A percentile compares a stretch with the other conserved stretches of the same genome.
Conservation (phyloP, 805 yeast species). For the Starmerella apis region DNA sequence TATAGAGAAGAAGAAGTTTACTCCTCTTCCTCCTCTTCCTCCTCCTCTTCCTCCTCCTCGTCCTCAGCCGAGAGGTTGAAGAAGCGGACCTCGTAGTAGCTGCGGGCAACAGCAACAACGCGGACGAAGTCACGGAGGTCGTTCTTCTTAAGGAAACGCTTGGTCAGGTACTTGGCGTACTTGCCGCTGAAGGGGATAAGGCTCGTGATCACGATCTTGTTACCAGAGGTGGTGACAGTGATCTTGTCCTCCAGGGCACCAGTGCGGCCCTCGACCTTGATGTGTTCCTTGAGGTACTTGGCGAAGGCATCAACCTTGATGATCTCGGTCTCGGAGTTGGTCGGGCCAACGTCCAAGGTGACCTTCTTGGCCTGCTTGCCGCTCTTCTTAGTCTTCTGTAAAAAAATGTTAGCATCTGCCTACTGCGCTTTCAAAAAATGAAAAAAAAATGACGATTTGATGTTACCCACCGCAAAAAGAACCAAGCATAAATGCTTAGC, state of each 20-base stretch:
- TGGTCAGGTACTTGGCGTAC: constrained; percentile 98
- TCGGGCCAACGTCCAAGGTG: constrained; percentile 91
- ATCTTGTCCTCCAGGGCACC: constrained; percentile 96
- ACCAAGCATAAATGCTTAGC: neutral
- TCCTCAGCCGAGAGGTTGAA: constrained; percentile 97
- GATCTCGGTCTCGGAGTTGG: constrained; percentile 95
- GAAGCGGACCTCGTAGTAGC: constrained; percentile 96
- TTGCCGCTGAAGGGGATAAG: constrained; percentile 97
- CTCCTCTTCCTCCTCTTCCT: constrained; percentile 29
- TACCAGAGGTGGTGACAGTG: constrained; percentile 68
- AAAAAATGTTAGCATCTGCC: constrained; percentile 46
- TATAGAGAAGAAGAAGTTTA: constrained; percentile 9
- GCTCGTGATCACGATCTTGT: constrained; percentile 81
- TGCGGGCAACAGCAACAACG: constrained; percentile 90
- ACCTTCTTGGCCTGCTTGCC: constrained; percentile 68
- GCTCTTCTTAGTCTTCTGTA: constrained; percentile 45
- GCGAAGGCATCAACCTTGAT: constrained; percentile 97
- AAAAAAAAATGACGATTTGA: constrained; percentile 19
- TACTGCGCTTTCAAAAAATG: constrained; percentile 45
- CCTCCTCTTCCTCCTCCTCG: constrained; percentile 77
- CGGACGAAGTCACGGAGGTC: constrained; percentile 99
- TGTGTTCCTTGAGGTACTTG: constrained; percentile 97
- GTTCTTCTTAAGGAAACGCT: constrained; percentile 99
- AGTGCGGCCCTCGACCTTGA: constrained; percentile 93
- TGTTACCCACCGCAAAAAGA: constrained; percentile 25